Percentiles rank a stretch among this genome's conserved stretches.
These are phyloP conservation scores for Ogataea zsoltii DNA, from an alignment of 805 yeast genomes.

Conservation along the genomic window DNA sequence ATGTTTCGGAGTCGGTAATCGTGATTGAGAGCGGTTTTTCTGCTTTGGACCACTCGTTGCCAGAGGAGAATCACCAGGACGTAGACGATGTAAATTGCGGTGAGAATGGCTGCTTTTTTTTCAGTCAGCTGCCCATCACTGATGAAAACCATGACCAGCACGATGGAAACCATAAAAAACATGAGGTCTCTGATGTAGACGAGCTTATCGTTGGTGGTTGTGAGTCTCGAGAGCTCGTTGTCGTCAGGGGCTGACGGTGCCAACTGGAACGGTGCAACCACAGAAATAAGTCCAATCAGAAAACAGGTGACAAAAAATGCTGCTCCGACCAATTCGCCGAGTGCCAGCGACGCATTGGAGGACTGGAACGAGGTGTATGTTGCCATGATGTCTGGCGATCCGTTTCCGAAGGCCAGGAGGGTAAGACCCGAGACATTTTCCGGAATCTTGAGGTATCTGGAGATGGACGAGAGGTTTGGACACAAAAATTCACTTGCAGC, in stretches of 20 bases:
- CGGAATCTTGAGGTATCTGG: conserved; percentile 63
- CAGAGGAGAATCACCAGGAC: conserved; percentile 50
- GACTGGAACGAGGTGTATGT: conserved; percentile 78
- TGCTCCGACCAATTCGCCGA: conserved; percentile 92
- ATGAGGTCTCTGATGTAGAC: conserved; percentile 62
- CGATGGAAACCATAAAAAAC: conserved; percentile 56
- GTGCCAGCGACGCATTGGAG: conserved; percentile 71
- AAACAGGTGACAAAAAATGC: conserved; percentile 79
- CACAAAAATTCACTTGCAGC: conserved; percentile 84
- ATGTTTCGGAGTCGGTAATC: conserved; percentile 30
- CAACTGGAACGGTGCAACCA: conserved; percentile 65
- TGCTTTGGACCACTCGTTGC: conserved; percentile 37
- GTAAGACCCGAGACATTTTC: conserved; percentile 89
- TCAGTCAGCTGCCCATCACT: conserved; percentile 52
- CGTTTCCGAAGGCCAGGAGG: conserved; percentile 86
- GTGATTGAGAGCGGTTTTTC: conserved; percentile 16
- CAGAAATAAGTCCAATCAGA: conserved; percentile 76
- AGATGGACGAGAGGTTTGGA: conserved; percentile 74
- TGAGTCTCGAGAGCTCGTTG: conserved; percentile 9
- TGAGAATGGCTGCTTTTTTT: conserved; percentile 56
- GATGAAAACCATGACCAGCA: conserved; percentile 49
- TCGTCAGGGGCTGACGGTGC: conserved; percentile 14
- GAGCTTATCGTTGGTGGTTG: conserved; percentile 36
- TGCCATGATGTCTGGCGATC: conserved; percentile 85
- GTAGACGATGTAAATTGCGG: conserved; percentile 58